phyloP scores from a whole-genome alignment of 2,329 filamentous ascomycete genomes.

The Neocatenulostroma microsporum region DNA sequence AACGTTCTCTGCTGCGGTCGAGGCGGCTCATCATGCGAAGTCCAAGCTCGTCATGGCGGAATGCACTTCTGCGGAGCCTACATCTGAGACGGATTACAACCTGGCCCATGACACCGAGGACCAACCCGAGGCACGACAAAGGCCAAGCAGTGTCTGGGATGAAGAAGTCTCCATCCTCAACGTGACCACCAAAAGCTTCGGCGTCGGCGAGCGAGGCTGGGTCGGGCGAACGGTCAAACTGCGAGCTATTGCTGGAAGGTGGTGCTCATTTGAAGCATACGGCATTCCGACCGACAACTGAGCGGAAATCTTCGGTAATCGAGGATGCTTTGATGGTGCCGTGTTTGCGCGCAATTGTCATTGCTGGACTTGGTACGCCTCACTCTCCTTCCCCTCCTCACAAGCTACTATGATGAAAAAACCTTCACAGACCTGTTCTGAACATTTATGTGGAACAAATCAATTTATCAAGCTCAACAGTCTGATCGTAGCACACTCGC shows the following conservation, averaged over 20 bases:
- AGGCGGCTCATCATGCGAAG: conserved; percentile 42
- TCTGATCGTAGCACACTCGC: too few species aligned
- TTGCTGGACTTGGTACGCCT: conserved; percentile 10
- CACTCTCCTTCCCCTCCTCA: conserved; percentile 3
- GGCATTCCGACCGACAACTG: conserved; percentile 3
- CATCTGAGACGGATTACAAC: too few species aligned
- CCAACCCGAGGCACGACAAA: too few species aligned
- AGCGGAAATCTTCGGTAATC: not conserved
- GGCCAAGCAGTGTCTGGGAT: conserved; percentile 32
- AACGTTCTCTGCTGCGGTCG: conserved; percentile 56
- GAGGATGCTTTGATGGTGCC: not conserved
- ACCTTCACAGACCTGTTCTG: conserved; percentile 27
- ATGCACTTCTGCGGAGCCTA: too few species aligned
- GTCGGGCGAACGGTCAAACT: conserved; percentile 42
- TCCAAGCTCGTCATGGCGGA: conserved; percentile 38
- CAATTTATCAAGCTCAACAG: not conserved
- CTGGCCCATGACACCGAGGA: too few species aligned
- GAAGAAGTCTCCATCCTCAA: conserved; percentile 42
- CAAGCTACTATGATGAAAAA: conserved; percentile 18
- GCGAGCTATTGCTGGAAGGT: conserved; percentile 37
- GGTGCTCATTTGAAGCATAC: conserved; percentile 35
- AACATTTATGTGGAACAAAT: conserved; percentile 20
- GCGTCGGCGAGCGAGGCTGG: conserved; percentile 36
- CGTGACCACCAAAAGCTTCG: conserved; percentile 36
- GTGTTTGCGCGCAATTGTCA: too few species aligned